A percentile compares a stretch with the other conserved stretches of the same genome.
These are phyloP conservation scores for Salix suchowensis DNA, from an alignment of 345 rosid species.

Conservation along the genomic window DNA sequence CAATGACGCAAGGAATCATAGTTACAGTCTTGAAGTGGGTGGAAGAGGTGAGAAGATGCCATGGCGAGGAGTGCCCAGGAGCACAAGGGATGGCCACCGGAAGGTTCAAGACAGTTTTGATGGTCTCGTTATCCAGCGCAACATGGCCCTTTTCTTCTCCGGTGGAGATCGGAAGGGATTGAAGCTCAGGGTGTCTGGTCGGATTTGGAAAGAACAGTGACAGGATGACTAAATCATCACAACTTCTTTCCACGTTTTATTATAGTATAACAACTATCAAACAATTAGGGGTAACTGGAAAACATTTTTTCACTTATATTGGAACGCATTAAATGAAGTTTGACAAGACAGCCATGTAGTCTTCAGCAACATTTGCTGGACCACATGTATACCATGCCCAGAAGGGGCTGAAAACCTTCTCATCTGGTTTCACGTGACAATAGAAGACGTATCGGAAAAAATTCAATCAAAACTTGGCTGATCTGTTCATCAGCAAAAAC, in stretches of 20 bases:
- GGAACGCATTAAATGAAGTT: not conserved
- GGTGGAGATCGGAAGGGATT: conserved; percentile 75
- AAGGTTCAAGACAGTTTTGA: conserved; percentile 81
- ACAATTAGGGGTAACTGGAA: not conserved
- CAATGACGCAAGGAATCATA: conserved; percentile 65
- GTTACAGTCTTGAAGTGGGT: conserved; percentile 81
- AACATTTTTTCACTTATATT: not conserved
- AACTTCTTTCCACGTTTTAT: not conserved
- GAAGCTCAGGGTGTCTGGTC: conserved; percentile 76
- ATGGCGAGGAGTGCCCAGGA: conserved; percentile 81
- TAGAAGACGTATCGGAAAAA: not conserved
- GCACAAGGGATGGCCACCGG: conserved; percentile 70
- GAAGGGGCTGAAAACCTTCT: not conserved
- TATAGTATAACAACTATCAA: not conserved
- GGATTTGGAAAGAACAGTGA: conserved; percentile 84
- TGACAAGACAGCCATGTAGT: not conserved
- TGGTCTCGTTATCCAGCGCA: conserved; percentile 74
- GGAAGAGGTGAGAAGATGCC: conserved; percentile 72
- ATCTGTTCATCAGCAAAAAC: not conserved
- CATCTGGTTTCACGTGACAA: not conserved
- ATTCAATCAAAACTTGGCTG: not conserved
- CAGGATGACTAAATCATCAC: not conserved
- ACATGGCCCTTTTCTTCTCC: conserved; percentile 75
- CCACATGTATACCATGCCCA: not conserved
- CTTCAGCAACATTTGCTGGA: not conserved